Evolutionary conservation across 2,329 filamentous ascomycete genomes (phyloP), one percentile per base, ranked within the genome.

Genomic region (Alternaria arborescens): DNA sequence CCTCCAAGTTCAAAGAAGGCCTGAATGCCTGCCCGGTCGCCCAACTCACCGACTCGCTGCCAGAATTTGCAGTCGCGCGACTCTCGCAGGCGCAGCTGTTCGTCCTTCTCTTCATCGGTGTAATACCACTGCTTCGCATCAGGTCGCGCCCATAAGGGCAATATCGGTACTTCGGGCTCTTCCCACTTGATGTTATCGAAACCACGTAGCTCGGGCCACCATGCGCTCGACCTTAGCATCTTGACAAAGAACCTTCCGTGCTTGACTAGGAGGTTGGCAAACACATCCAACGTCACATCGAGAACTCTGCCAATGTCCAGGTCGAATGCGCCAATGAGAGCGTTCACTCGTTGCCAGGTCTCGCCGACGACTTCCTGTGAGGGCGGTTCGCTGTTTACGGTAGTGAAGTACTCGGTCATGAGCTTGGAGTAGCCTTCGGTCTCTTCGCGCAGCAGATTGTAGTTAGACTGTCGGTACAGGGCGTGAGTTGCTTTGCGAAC

Each of bases 371-470:
- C 86, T 63, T 93, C 90, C 54, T 87, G 87, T 2, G 88, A 88
- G n/a, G 90, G 90, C 22, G 89, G 88, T 55, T 90, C 88, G 62
- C 87, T 88, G 69, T 89, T 89, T 71, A 91, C 92, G 0, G 91
- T 96, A 8, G 93, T 94, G 79, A 97, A 99, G 32, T 98, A 89
- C 77, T 99, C 95, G 0, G 94, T 97, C 61, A 97, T 89, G 47
- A 99, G 87, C 78, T 99, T 99, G 0, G 95, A 94, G 76, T 97
- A 99, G 41, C 96, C 95, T 80, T 99, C 95, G 0, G 93, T 93
- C 79, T 99, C 95, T 81, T 99, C 95, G 44, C 95, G 89, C 20
- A 99, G 83, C 8, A 99, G 82, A 72, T 99, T 99, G 83, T 97
- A 98, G 78, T 97, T 98, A 14, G 94, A 93, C 79, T 98, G 95